phyloP scores from a whole-genome alignment of 208 protist species.

The Zelonia costaricensis region DNA sequence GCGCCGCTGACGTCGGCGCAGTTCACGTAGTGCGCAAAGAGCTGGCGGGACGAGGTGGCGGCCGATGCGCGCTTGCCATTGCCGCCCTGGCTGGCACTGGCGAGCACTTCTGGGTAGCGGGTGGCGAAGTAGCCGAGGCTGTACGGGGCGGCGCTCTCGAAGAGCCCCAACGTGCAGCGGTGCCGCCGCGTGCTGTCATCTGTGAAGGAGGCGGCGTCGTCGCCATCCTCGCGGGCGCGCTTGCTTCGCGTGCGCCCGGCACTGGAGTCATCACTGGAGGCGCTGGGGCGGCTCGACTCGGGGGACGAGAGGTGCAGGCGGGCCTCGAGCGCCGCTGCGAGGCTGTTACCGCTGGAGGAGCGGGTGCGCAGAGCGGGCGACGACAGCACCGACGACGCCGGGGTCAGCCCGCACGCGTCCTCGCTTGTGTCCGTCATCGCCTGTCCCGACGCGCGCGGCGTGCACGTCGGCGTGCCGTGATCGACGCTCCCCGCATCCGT shows the following conservation, averaged over 20 bases:
- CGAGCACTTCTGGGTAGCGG: constrained; percentile 37
- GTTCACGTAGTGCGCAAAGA: constrained; percentile 81
- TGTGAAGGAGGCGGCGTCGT: too few species aligned
- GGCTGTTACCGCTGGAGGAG: not conserved
- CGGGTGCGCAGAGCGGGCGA: not conserved
- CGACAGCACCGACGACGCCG: not conserved
- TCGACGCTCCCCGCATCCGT: too few species aligned
- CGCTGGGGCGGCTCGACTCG: constrained; percentile 12
- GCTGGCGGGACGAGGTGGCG: constrained; percentile 4
- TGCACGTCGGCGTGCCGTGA: too few species aligned
- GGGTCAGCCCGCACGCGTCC: constrained; percentile 2
- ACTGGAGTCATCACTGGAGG: constrained; percentile 19
- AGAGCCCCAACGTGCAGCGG: too few species aligned
- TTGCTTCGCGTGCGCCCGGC: too few species aligned
- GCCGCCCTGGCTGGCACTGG: not conserved
- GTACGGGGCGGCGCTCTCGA: constrained; percentile 13
- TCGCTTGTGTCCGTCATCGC: too few species aligned
- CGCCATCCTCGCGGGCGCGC: constrained; percentile 9
- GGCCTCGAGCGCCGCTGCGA: not conserved
- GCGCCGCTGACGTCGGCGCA: constrained; percentile 65
- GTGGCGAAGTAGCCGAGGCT: constrained; percentile 18
- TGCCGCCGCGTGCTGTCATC: not conserved
- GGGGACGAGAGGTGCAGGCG: not conserved
- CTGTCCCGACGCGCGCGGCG: too few species aligned
- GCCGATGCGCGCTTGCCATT: not conserved